Evolutionary conservation across 2,329 filamentous ascomycete species (phyloP).

Genomic region (Xylaria sp.): DNA sequence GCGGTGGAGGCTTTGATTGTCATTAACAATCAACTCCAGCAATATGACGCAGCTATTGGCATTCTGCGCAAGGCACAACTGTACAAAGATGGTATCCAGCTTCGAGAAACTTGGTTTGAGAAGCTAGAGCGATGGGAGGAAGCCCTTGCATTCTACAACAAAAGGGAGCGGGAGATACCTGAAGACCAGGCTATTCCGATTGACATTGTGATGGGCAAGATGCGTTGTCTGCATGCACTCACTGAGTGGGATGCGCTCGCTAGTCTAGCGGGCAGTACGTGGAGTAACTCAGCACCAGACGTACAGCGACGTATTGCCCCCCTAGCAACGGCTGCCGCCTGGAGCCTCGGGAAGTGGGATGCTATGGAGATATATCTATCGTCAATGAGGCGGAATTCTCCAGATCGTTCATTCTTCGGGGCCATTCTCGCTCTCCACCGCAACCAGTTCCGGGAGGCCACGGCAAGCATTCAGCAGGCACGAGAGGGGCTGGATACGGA

Average conservation of each 20-base stretch:
- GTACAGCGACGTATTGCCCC: slow-evolving; percentile 92
- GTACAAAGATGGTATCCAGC: slow-evolving; percentile 90
- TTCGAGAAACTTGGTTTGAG: slow-evolving; percentile 99
- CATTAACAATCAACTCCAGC: slow-evolving; percentile 99
- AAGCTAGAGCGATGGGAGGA: slow-evolving; percentile 99
- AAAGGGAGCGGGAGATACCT: slow-evolving; percentile 78
- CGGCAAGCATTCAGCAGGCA: slow-evolving; percentile 89
- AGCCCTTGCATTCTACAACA: slow-evolving; percentile 89
- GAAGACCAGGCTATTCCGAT: slow-evolving; percentile 72
- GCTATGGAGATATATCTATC: slow-evolving; percentile 97
- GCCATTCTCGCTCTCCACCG: slow-evolving; percentile 94
- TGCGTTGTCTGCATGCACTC: slow-evolving; percentile 96
- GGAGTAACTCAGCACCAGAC: slow-evolving; percentile 88
- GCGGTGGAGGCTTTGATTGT: slow-evolving; percentile 97
- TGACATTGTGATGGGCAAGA: slow-evolving; percentile 98
- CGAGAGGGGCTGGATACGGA: slow-evolving; percentile 95
- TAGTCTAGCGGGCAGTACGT: slow-evolving; percentile 88
- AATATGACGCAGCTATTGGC: slow-evolving; percentile 97
- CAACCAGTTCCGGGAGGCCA: slow-evolving; percentile 92
- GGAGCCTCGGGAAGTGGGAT: slow-evolving; percentile 97
- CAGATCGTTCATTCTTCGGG: slow-evolving; percentile 96
- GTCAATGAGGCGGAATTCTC: slow-evolving; percentile 93
- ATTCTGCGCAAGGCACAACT: slow-evolving; percentile 95
- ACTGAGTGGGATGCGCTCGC: slow-evolving; percentile 98
- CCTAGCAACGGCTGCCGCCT: slow-evolving; percentile 92